Conservation (phyloP, 139 green algal species). For the Picochlorum sp. region DNA sequence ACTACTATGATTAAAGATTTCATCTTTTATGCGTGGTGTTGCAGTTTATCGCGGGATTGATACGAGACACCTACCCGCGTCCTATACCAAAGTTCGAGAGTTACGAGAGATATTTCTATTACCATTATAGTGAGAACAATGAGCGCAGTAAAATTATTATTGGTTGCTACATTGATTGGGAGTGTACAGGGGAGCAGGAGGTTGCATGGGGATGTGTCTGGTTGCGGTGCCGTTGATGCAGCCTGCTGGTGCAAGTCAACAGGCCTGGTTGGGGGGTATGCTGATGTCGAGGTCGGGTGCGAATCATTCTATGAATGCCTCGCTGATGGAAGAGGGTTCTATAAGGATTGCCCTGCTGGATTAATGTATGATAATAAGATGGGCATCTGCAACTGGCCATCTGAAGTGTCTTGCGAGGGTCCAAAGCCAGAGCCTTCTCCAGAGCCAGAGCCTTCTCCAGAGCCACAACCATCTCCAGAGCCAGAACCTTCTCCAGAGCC, state of each 20-base stretch:
- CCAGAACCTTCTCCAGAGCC: too few relatives aligned
- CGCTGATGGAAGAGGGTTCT: constrained; percentile 6
- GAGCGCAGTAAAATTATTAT: too few relatives aligned
- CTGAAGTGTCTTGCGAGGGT: neutral
- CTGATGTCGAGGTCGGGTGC: constrained; percentile 5
- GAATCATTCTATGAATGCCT: constrained; percentile 17
- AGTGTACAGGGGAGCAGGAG: too few relatives aligned
- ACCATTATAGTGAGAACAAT: too few relatives aligned
- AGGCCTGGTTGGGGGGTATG: constrained; percentile 8
- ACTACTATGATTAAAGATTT: too few relatives aligned
- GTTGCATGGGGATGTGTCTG: too few relatives aligned
- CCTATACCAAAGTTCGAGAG: too few relatives aligned
- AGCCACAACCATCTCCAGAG: neutral
- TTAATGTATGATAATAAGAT: constrained; percentile 11
- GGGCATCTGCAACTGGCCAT: constrained; percentile 14
- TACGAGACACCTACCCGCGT: too few relatives aligned
- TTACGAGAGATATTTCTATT: too few relatives aligned
- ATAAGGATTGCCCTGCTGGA: constrained; percentile 10
- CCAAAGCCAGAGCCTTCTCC: neutral
- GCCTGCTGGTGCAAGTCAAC: constrained; percentile 13
- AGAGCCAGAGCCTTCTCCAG: neutral
- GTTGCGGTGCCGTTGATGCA: constrained; percentile 5
- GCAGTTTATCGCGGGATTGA: too few relatives aligned
- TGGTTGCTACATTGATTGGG: too few relatives aligned
- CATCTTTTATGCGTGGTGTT: too few relatives aligned